These are phyloP conservation scores for Ganoderma multipileum DNA, from an alignment of 1,284 basidiomycete species.

Conservation along the genomic window DNA sequence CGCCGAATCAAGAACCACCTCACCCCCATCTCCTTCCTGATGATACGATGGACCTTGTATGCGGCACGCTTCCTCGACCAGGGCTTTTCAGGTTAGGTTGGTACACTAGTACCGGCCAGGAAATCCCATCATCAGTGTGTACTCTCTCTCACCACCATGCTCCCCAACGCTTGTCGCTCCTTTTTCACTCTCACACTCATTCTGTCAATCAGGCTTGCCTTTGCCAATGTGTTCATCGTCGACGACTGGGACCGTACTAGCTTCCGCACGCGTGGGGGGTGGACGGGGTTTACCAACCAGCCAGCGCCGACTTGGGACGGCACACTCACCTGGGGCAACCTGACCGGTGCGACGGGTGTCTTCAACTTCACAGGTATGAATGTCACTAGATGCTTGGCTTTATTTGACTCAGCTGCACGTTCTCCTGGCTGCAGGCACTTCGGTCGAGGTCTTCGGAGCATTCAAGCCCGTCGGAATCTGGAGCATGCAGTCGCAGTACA, in stretches of 20 bases:
- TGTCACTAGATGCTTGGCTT: not conserved
- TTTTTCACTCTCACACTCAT: not conserved
- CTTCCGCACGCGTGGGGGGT: not conserved
- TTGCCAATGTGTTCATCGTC: not conserved
- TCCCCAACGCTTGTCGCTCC: not conserved
- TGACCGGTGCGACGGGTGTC: not conserved
- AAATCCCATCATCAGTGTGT: no score
- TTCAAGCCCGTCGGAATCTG: not conserved
- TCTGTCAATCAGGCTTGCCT: not conserved
- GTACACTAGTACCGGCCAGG: no score
- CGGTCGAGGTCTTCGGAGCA: not conserved
- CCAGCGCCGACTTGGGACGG: not conserved
- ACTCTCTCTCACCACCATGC: not conserved
- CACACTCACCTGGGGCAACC: not conserved
- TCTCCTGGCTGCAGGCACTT: not conserved
- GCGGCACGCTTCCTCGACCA: no score
- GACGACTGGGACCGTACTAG: not conserved
- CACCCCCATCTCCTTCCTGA: no score
- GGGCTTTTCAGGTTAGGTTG: no score
- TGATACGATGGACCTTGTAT: no score
- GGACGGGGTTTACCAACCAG: not conserved
- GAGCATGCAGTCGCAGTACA: conserved; percentile 8
- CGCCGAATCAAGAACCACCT: no score
- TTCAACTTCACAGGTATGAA: not conserved
- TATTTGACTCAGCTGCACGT: not conserved